phyloP scores from a whole-genome alignment of 805 yeast genomes.

The Kodamaea laetipori region DNA sequence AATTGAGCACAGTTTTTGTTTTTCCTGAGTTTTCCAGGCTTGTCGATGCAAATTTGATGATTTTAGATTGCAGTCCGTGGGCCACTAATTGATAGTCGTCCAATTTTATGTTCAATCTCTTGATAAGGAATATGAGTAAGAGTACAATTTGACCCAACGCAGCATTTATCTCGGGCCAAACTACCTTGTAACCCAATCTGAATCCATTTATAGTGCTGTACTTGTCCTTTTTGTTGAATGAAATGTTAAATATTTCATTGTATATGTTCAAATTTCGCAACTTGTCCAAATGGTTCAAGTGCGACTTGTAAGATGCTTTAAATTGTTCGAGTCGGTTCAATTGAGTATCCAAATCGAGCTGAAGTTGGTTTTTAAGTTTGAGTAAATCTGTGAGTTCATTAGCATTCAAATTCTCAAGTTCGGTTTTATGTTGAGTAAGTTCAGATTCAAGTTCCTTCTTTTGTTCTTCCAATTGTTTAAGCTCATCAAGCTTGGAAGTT shows the following conservation, averaged over 20 bases:
- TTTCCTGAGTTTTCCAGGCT: slow-evolving; percentile 5
- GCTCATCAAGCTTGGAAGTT: slow-evolving; percentile 32
- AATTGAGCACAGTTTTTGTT: slow-evolving; percentile 48
- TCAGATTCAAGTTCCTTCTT: slow-evolving; percentile 50
- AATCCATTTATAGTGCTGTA: slow-evolving; percentile 88
- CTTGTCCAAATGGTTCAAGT: slow-evolving; percentile 65
- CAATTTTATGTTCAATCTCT: slow-evolving; percentile 56
- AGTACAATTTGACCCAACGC: slow-evolving; percentile 85
- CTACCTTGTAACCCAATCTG: slow-evolving; percentile 73
- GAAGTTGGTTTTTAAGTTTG: slow-evolving; percentile 54
- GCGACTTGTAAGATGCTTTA: slow-evolving; percentile 61
- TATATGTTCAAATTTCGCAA: slow-evolving; percentile 79
- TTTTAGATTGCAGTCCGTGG: slow-evolving; percentile 79
- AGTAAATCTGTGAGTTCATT: slow-evolving; percentile 50
- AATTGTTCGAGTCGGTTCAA: slow-evolving; percentile 61
- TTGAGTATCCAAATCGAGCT: slow-evolving; percentile 53
- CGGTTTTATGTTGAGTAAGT: slow-evolving; percentile 45
- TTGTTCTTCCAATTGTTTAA: slow-evolving; percentile 42
- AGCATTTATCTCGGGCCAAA: slow-evolving; percentile 91
- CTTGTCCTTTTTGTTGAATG: slow-evolving; percentile 64
- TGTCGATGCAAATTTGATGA: slow-evolving; percentile 52
- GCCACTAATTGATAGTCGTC: slow-evolving; percentile 70
- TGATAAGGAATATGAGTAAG: slow-evolving; percentile 62
- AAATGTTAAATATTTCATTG: slow-evolving; percentile 79
- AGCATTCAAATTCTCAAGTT: slow-evolving; percentile 36